Conservation (phyloP, 139 green algal genomes). For the Picochlorum sp. region DNA sequence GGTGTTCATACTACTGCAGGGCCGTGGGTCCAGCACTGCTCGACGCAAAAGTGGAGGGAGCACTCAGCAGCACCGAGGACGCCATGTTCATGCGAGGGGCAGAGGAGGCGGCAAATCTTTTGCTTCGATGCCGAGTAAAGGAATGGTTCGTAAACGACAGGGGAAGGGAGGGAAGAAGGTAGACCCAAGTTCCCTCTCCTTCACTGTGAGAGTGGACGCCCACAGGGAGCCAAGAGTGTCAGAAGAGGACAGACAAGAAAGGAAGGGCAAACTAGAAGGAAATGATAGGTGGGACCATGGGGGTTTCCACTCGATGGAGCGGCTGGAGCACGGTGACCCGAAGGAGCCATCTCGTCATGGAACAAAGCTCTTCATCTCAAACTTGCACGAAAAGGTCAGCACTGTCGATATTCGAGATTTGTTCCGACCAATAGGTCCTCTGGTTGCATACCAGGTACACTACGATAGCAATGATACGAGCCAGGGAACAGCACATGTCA, state of each 20-base stretch:
- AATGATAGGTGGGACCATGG: conserved; percentile 33
- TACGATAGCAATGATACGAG: conserved; percentile 30
- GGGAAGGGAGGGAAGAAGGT: not conserved
- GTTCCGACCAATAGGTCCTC: conserved; percentile 30
- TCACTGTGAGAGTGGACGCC: not conserved
- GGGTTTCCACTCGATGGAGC: conserved; percentile 4
- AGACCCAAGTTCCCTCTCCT: not conserved
- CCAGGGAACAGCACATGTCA: conserved; percentile 37
- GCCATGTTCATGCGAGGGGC: too few relatives aligned
- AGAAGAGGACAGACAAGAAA: conserved; percentile 1
- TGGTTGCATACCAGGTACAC: conserved; percentile 31
- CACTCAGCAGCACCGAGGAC: too few relatives aligned
- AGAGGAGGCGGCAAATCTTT: too few relatives aligned
- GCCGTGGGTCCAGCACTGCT: too few relatives aligned
- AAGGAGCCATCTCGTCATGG: conserved; percentile 3
- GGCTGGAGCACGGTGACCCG: not conserved
- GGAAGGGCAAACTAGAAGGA: conserved; percentile 11
- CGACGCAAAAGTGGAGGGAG: too few relatives aligned
- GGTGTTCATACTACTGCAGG: too few relatives aligned
- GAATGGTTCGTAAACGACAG: not conserved
- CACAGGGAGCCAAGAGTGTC: not conserved
- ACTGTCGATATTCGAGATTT: conserved; percentile 53
- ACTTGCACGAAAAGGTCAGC: conserved; percentile 46
- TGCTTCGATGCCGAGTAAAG: too few relatives aligned
- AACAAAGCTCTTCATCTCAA: conserved; percentile 42